phyloP scores from a whole-genome alignment of 768 basidiomycete species.

The Ramaria sp. region DNA sequence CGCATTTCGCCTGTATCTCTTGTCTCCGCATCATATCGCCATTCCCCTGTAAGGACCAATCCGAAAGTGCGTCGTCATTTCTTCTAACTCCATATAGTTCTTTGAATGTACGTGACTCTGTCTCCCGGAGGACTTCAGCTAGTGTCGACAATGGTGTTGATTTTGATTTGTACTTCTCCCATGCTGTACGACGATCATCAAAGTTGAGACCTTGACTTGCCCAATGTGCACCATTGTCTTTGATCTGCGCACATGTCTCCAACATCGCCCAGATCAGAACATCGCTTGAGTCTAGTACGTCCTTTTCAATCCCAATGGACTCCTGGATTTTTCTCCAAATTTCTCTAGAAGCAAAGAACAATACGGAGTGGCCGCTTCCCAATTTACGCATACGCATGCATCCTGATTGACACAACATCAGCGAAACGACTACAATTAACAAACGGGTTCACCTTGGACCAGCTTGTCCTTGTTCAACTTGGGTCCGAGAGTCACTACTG shows the following conservation, averaged over 20 bases:
- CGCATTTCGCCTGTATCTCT: slow-evolving; percentile 18
- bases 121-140: neutral
- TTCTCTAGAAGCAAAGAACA: slow-evolving; percentile 35
- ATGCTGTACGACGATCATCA: slow-evolving; percentile 4
- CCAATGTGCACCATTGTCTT: slow-evolving; percentile 30
- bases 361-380: slow-evolving; percentile 34
- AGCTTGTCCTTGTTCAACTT: slow-evolving; percentile 42
- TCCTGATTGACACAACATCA: slow-evolving; percentile 20
- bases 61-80: neutral
- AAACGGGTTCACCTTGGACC: slow-evolving; percentile 30
- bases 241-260: slow-evolving; percentile 33
- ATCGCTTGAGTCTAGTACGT: slow-evolving; percentile 17
- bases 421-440: neutral
- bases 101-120: slow-evolving; percentile 4
- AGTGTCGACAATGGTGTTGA: neutral
- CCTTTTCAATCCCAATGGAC: slow-evolving; percentile 11
- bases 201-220: slow-evolving; percentile 22
- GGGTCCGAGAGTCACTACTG: slow-evolving; percentile 39
- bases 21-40: neutral
- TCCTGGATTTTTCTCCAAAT: slow-evolving; percentile 27
- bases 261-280: slow-evolving; percentile 34
- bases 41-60: neutral
- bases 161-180: neutral
- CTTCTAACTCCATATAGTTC: slow-evolving; percentile 3
- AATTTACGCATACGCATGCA: slow-evolving; percentile 45